phyloP scores from a whole-genome alignment of 257 asterid species.

The Coffea canephora region DNA sequence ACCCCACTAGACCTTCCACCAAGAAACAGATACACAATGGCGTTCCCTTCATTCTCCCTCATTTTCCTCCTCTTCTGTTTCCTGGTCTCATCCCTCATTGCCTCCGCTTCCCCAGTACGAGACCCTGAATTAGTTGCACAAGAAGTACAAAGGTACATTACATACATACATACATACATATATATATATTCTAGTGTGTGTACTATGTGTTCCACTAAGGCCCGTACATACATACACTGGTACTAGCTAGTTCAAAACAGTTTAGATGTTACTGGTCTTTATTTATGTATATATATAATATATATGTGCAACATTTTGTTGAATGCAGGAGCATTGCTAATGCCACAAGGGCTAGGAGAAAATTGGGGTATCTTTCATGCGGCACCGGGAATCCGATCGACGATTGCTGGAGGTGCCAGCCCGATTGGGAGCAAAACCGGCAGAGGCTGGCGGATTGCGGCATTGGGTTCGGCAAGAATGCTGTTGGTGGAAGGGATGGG shows the following conservation, averaged over 20 bases:
- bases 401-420: constrained; percentile 80
- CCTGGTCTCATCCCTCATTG: constrained; percentile 38
- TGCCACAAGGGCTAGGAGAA: constrained; percentile 65
- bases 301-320: constrained; percentile 14
- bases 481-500: constrained; percentile 67
- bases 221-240: neutral
- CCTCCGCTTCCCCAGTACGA: constrained; percentile 36
- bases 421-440: constrained; percentile 67
- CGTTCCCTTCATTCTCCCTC: constrained; percentile 28
- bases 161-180: neutral
- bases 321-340: constrained; percentile 51
- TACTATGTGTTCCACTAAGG: neutral
- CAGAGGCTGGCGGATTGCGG: constrained; percentile 71
- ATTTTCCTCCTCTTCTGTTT: constrained; percentile 26
- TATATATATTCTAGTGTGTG: neutral
- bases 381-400: constrained; percentile 81
- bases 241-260: neutral
- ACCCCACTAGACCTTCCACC: neutral
- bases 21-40: constrained; percentile 25
- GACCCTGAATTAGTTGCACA: constrained; percentile 60
- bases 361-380: constrained; percentile 59
- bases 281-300: too few species aligned
- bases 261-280: too few species aligned
- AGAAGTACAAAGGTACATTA: constrained; percentile 64
- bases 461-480: constrained; percentile 73